Percentiles rank a stretch among this genome's conserved stretches.
Evolutionary conservation across 2,329 filamentous ascomycete genomes (phyloP).

Genomic region (Beauveria sp.): DNA sequence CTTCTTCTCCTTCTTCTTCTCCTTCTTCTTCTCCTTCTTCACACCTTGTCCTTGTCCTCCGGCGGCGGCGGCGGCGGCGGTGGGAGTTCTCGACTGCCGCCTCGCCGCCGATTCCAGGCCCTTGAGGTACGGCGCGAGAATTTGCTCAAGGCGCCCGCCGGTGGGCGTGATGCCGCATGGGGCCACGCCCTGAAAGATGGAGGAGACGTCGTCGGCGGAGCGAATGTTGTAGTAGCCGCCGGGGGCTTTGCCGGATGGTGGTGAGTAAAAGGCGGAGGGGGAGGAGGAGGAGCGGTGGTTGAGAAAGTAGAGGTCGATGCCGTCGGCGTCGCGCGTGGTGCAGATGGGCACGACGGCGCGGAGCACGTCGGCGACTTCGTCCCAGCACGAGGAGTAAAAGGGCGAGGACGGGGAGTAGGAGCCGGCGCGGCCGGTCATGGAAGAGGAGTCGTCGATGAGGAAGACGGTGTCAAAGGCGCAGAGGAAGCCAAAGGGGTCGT

Average conservation of each 20-base stretch:
- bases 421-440: conserved; percentile 53
- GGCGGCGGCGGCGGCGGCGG: no score
- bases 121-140: conserved; percentile 65
- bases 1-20: conserved; percentile 32
- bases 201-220: conserved; percentile 47
- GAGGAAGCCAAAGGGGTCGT: conserved; percentile 72
- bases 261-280: conserved; percentile 20
- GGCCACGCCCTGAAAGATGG: conserved; percentile 61
- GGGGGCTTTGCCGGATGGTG: conserved; percentile 27
- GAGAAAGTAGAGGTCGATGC: conserved; percentile 86
- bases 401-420: no score
- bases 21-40: conserved; percentile 36
- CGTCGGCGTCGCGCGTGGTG: conserved; percentile 69
- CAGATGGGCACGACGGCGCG: conserved; percentile 73
- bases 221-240: conserved; percentile 60
- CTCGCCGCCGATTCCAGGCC: conserved; percentile 32
- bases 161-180: conserved; percentile 68
- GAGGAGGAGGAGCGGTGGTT: conserved; percentile 55
- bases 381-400: conserved; percentile 48
- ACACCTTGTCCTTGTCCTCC: no score
- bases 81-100: conserved; percentile 16
- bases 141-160: conserved; percentile 60
- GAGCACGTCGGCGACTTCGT: conserved; percentile 64
- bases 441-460: conserved; percentile 85
- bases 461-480: conserved; percentile 78